These are phyloP conservation scores for Ophiognomonia clavigignenti-juglandacearum DNA, from an alignment of 2,329 filamentous ascomycete genomes.

Conservation along the genomic window DNA sequence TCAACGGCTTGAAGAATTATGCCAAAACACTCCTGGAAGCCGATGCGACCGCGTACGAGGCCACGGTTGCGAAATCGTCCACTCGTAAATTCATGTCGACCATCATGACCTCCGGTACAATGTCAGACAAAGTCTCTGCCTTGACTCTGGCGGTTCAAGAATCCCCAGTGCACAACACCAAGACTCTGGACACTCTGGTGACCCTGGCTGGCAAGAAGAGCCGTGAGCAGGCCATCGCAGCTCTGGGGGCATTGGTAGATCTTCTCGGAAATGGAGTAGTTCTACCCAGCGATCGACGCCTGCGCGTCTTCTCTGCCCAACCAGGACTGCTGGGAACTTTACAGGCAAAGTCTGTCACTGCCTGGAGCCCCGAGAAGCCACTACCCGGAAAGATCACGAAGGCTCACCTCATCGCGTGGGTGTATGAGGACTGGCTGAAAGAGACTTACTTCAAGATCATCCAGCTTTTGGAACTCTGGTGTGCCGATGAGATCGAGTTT, in stretches of 20 bases:
- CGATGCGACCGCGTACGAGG: conserved; percentile 71
- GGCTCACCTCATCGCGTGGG: conserved; percentile 79
- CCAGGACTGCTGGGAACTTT: conserved; percentile 69
- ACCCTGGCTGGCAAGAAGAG: conserved; percentile 86
- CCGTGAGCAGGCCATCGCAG: conserved; percentile 85
- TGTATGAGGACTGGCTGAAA: conserved; percentile 94
- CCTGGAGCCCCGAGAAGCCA: conserved; percentile 64
- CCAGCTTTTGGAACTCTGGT: conserved; percentile 88
- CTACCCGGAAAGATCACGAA: conserved; percentile 72
- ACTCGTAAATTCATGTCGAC: conserved; percentile 95
- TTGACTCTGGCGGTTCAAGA: conserved; percentile 93
- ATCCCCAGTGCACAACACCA: conserved; percentile 87
- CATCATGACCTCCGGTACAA: conserved; percentile 93
- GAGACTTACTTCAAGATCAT: conserved; percentile 89
- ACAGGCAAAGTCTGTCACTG: conserved; percentile 49
- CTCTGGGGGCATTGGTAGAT: conserved; percentile 91
- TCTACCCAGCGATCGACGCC: conserved; percentile 74
- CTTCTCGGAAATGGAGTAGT: conserved; percentile 84
- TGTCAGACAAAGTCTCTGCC: conserved; percentile 95
- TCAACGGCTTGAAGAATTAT: conserved; percentile 58
- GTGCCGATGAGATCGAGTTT: conserved; percentile 91
- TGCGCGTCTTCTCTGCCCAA: conserved; percentile 76
- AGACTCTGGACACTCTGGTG: conserved; percentile 81
- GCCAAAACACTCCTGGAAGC: conserved; percentile 70
- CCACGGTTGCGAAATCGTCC: conserved; percentile 71